Evolutionary conservation across 2,329 filamentous ascomycete species (phyloP).

Genomic region (Verticillium isaacii): DNA sequence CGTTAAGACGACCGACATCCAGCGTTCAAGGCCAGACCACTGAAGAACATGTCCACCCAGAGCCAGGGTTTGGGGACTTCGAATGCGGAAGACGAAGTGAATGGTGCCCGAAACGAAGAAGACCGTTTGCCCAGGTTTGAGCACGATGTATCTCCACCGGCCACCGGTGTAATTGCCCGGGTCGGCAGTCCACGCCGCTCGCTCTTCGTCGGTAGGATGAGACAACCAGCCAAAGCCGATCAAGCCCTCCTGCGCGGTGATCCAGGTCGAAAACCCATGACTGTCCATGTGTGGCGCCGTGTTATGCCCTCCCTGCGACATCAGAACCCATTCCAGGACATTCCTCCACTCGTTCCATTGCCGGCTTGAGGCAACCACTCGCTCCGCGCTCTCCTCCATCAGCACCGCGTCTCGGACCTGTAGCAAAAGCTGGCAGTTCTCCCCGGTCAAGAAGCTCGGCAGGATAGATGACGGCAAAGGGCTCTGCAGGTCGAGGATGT

Average conservation of each 20-base stretch:
- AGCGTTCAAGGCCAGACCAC: constrained; percentile 22
- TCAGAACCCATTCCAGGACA: constrained; percentile 24
- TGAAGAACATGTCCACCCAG: constrained; percentile 27
- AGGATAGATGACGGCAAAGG: constrained; percentile 5
- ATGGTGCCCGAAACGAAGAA: constrained; percentile 28
- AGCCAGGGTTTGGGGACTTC: constrained; percentile 21
- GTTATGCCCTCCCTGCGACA: constrained; percentile 27
- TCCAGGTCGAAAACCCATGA: constrained; percentile 27
- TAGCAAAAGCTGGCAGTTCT: constrained; percentile 8
- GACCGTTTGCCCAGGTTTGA: constrained; percentile 27
- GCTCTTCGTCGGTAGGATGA: constrained; percentile 18
- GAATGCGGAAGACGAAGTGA: constrained; percentile 26
- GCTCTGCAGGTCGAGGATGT: constrained; percentile 7
- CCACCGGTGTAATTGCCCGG: constrained; percentile 17
- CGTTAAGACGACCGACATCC: constrained; percentile 26
- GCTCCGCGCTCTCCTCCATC: constrained; percentile 11
- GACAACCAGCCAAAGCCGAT: constrained; percentile 26
- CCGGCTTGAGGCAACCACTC: constrained; percentile 14
- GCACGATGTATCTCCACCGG: constrained; percentile 24
- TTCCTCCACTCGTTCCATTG: constrained; percentile 27
- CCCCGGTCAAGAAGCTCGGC: constrained; percentile 5
- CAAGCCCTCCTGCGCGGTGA: constrained; percentile 21
- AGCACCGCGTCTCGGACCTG: constrained; percentile 4
- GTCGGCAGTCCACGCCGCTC: constrained; percentile 16
- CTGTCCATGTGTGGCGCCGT: constrained; percentile 28